A percentile compares a stretch with the other conserved stretches of the same genome.
These are phyloP conservation scores for Krasilnikovozyma curviuscula DNA, from an alignment of 768 basidiomycete genomes.

Conservation along the genomic window DNA sequence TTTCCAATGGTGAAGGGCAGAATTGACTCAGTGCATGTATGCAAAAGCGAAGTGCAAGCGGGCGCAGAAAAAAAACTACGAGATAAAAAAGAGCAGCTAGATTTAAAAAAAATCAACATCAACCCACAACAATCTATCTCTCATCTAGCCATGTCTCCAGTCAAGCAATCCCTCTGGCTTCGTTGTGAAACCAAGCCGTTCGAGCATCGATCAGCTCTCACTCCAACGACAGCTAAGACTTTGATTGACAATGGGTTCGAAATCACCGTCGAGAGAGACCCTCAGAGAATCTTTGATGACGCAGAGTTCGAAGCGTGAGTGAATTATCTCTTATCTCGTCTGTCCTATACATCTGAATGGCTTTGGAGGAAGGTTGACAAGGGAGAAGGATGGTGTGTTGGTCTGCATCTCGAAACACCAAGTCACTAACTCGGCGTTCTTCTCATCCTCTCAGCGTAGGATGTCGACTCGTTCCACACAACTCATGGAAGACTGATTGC, in stretches of 20 bases:
- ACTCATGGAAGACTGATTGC: constrained; percentile 61
- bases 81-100: too few relatives aligned
- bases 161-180: constrained; percentile 47
- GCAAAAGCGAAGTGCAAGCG: too few relatives aligned
- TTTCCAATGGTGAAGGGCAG: too few relatives aligned
- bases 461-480: constrained; percentile 67
- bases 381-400: too few relatives aligned
- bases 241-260: constrained; percentile 79
- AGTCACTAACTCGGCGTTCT: neutral
- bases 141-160: too few relatives aligned
- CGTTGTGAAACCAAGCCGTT: constrained; percentile 94
- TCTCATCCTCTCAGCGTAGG: constrained; percentile 44
- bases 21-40: too few relatives aligned
- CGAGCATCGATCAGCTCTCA: constrained; percentile 79
- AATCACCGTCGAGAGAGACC: constrained; percentile 77
- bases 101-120: too few relatives aligned
- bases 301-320: constrained; percentile 79
- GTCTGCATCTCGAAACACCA: neutral
- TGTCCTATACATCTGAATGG: neutral
- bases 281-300: constrained; percentile 85
- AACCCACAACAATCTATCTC: too few relatives aligned
- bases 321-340: neutral
- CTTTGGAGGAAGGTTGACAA: neutral
- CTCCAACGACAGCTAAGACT: constrained; percentile 71
- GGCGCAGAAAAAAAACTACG: too few relatives aligned